These are phyloP conservation scores for Candida sp. DNA, from an alignment of 1,139 yeast genomes.

Conservation along the genomic window DNA sequence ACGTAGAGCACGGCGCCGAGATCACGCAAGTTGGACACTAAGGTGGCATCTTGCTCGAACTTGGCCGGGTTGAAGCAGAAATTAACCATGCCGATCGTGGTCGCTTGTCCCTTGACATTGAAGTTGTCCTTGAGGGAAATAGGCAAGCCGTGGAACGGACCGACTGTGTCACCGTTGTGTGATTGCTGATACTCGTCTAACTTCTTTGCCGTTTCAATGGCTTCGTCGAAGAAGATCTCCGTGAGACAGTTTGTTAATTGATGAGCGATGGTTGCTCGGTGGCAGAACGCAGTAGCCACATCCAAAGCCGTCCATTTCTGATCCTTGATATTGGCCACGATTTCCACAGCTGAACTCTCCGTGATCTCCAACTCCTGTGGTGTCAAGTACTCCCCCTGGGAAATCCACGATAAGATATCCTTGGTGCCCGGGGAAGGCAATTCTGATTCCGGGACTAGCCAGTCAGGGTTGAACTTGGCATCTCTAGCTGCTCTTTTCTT, in stretches of 20 bases:
- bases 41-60: conserved; percentile 49
- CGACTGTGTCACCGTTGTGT: conserved; percentile 25
- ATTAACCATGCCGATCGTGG: conserved; percentile 62
- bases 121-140: conserved; percentile 58
- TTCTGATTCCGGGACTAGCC: conserved; percentile 39
- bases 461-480: conserved; percentile 36
- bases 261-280: conserved; percentile 51
- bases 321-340: conserved; percentile 38
- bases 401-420: conserved; percentile 30
- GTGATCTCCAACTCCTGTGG: conserved; percentile 51
- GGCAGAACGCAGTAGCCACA: conserved; percentile 54
- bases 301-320: conserved; percentile 44
- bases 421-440: conserved; percentile 30
- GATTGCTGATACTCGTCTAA: conserved; percentile 29
- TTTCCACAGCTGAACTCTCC: conserved; percentile 39
- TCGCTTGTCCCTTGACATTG: conserved; percentile 59
- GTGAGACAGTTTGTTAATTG: conserved; percentile 44
- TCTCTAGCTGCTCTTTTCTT: conserved; percentile 38
- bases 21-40: conserved; percentile 24
- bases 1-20: conserved; percentile 37
- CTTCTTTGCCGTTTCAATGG: conserved; percentile 28
- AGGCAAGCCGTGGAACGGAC: conserved; percentile 45
- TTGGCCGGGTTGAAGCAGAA: conserved; percentile 20
- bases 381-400: conserved; percentile 25
- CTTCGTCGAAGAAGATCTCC: conserved; percentile 41